Percentiles rank a stretch among this genome's conserved stretches.
phyloP scores from a whole-genome alignment of 192 early-diverging fungal genomes.

The Backusella sp. region DNA sequence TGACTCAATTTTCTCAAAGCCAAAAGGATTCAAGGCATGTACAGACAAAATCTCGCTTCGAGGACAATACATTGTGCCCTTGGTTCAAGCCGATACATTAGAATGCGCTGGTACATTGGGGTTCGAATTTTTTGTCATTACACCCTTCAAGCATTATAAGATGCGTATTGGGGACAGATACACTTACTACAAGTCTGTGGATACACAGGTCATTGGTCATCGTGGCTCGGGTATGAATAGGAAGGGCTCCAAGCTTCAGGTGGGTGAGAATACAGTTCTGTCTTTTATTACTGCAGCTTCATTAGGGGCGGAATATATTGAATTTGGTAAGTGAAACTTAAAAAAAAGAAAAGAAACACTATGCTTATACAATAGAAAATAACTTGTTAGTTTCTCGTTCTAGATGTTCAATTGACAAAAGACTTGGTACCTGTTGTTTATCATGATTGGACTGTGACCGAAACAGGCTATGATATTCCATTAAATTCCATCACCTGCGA shows the following conservation, averaged over 20 bases:
- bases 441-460: constrained; percentile 89
- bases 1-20: constrained; percentile 39
- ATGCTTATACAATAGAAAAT: not conserved
- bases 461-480: constrained; percentile 66
- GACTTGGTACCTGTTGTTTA: constrained; percentile 86
- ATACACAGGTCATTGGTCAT: constrained; percentile 77
- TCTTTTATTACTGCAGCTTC: constrained; percentile 80
- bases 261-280: constrained; percentile 89
- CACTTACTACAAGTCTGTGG: constrained; percentile 57
- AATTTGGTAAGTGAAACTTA: constrained; percentile 65
- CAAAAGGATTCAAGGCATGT: constrained; percentile 19
- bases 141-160: constrained; percentile 58
- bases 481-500: constrained; percentile 63
- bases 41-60: constrained; percentile 44
- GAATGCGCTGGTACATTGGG: constrained; percentile 54
- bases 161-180: constrained; percentile 51
- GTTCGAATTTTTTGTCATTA: constrained; percentile 62
- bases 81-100: constrained; percentile 46
- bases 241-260: constrained; percentile 61
- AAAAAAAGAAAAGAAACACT: not conserved
- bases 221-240: constrained; percentile 88
- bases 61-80: constrained; percentile 58
- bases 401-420: constrained; percentile 91
- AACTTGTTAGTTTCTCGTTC: not conserved
- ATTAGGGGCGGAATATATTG: constrained; percentile 82